Base-by-base conservation (phyloP, 2,329 filamentous ascomycete genomes). In the Fusarium annulatum region DNA sequence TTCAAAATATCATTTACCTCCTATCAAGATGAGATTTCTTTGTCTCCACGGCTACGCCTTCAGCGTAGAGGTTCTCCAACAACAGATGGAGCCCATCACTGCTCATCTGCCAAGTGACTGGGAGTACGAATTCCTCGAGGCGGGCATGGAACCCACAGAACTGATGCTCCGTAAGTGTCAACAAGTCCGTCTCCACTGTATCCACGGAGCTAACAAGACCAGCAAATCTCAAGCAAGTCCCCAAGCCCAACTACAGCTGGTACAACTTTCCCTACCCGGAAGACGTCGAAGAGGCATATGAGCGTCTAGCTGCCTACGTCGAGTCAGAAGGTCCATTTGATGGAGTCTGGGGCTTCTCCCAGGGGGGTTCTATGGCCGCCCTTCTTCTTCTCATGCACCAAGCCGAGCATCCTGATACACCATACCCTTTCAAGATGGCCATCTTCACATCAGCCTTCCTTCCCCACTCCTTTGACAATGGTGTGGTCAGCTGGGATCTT, bases 31-130 rank as follows among this genome's bases (percentile, higher is more conserved):
- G 52, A 42, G 52, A 19, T 55, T 55, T 18, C 52, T 55, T 10
- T 55, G 52, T 28, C 52, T 55, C 4, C 52, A 55, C 8, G 52
- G 52, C 15, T 55, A 55, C 5, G 52, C 52, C 15, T 41, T 42
- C 15, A 55, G 52, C 5, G 36, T 55, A 14, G 52, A 55, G 19
- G 52, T 28, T 1, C 52, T 55, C 26, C 52, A 55, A 10, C 36
- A 41, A 10, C 52, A 55, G 36, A 42, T 55, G 52, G 52, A 55
- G 52, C 52, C 52, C 26, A 42, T 55, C 26, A 55, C 52, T 10
- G 36, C 52, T 41, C 52, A 55, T 16, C 52, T 55, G 11, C 52
- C 52, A 18, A 55, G 52, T 55, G 52, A 55, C 21, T 55, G 52
- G 52, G 52, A 55, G 15, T 55, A 55, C 26, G 52, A 55, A 10